phyloP scores from a whole-genome alignment of 805 yeast genomes.

The Suhomyces prunicola region DNA sequence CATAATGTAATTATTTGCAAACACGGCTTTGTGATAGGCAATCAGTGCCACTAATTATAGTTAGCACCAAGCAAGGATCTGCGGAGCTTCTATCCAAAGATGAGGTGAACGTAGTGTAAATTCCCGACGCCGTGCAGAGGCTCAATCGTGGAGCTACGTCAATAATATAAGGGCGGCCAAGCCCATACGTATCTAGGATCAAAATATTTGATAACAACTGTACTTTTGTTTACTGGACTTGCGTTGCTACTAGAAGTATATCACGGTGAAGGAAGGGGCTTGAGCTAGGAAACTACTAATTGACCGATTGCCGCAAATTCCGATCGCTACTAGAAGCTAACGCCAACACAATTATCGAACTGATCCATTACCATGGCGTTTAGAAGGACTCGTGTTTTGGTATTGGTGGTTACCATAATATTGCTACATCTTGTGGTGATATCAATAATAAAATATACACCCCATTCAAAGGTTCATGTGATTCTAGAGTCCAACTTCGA shows the following conservation, averaged over 20 bases:
- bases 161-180: background rate
- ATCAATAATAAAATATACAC: slow-evolving; percentile 3
- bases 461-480: background rate
- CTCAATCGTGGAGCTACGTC: background rate
- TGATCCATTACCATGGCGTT: background rate
- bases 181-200: background rate
- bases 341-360: background rate
- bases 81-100: background rate
- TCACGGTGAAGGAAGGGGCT: background rate
- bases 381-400: slow-evolving; percentile 7
- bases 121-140: background rate
- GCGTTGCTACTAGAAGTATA: background rate
- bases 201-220: background rate
- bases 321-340: background rate
- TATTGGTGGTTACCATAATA: slow-evolving; percentile 5
- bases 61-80: background rate
- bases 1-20: background rate
- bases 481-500: slow-evolving; percentile 1
- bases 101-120: background rate
- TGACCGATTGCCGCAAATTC: background rate
- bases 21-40: background rate
- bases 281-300: background rate
- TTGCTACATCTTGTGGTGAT: slow-evolving; percentile 9
- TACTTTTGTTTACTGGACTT: background rate
- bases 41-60: background rate